Base-by-base conservation (phyloP, 441 rosid species). In the Mallotus japonicus region DNA sequence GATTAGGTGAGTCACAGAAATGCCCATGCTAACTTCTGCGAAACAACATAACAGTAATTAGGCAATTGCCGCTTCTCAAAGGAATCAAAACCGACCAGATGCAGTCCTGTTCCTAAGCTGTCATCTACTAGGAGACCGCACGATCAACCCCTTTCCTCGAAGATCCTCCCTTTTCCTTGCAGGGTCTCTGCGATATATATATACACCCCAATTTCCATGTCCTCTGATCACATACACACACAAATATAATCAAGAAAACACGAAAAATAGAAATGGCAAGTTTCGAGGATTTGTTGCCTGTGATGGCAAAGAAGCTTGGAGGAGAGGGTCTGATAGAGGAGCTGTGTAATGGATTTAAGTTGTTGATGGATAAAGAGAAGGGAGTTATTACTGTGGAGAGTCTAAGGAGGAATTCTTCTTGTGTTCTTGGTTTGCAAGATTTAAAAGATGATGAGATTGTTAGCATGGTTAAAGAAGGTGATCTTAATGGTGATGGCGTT, bases 401-500 rank as follows among this genome's bases (percentile, higher is more conserved):
- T 78, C 73, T 89, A 72, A 82, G 75, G 74, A 76, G 58, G 72
- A 87, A 89, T 69, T 75, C 89, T 44, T 44, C 2, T 66, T 75
- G 87, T 20, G 17, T 84, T 22, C 70, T 87, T 58, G 89, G 90
- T 0, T 73, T 88, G 67, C 85, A 82, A 24, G 88, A 81, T 64
- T 68, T 88, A 70, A 67, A 77, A 9, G 86, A 87, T 22, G 89
- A 85, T 42, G 85, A 89, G 68, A 73, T 87, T 10, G 76, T 53
- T n/a, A 70, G 86, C 75, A 89, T 89, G 90, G 78, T 87, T 13
- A 72, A 58, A 65, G 93, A 88, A 78, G 92, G 92, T 15, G 92
- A 87, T 66, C 51, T 80, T 13, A 90, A 88, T 28, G 86, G 86
- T 0, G 92, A 88, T 42, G 89, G 90, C 2, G 87, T 77, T 7